Base-by-base conservation (phyloP, 1,139 yeast species). In the Taphrina deformans region DNA sequence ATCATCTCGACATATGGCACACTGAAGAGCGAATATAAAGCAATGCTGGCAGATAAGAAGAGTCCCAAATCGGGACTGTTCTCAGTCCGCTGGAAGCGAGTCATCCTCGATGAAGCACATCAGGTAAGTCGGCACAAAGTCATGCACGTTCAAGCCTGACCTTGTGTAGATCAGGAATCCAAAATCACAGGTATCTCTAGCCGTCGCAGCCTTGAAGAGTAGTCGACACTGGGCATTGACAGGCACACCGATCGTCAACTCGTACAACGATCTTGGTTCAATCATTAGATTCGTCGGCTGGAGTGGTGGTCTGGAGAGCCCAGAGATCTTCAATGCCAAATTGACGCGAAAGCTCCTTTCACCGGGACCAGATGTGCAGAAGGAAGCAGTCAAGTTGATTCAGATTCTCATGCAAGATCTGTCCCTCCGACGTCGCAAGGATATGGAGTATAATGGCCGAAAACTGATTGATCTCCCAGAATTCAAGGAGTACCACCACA, bases 61-160 rank as follows among this genome's bases (percentile, higher is more conserved):
- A 48, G 88, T 95, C 0, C 93, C 96, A 0, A 70, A 68, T 75
- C 70, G 67, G 96, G 96, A 0, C 73, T 92, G 3, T 92, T 82
- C 73, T 84, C 91, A 0, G 85, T 89, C 2, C 83, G 85, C 62
- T 93, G 87, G 74, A 87, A 88, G 72, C 80, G 99, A 63, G 79
- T 92, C 0, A 88, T 93, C 0, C 75, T 93, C 18, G 99, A 93
- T 75, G 99, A 93, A 75, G 98, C 96, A 3, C 98, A 93, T 73
- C 88, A 83, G 41, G 93, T 93, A 67, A 26, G 26, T 24, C 33
- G 7, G 3, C 23, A 16, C 9, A 26, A n/a, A n/a, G n/a, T n/a
- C n/a, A n/a, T n/a, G n/a, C n/a, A n/a, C n/a, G n/a, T n/a, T n/a
- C n/a, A n/a, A n/a, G n/a, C n/a, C n/a, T n/a, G n/a, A n/a, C n/a